Conservation (phyloP, 352 stramenopile species). For the Lagenidium sp. region DNA sequence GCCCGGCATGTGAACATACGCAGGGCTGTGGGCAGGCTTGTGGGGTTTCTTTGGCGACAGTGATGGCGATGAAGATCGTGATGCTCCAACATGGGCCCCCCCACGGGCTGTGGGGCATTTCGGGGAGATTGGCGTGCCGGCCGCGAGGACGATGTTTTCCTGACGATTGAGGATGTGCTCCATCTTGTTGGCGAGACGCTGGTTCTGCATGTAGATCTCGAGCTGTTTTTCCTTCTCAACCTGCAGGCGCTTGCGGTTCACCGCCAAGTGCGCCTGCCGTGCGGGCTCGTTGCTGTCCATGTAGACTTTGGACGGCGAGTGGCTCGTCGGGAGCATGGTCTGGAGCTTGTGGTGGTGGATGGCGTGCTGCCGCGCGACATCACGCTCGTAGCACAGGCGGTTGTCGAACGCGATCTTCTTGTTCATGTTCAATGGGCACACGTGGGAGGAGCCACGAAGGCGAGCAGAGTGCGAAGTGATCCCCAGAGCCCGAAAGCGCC, state of each 20-base stretch:
- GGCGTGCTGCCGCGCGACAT: constrained; percentile 47
- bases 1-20: constrained; percentile 54
- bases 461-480: neutral
- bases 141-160: constrained; percentile 45
- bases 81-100: neutral
- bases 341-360: constrained; percentile 63
- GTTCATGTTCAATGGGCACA: constrained; percentile 35
- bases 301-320: constrained; percentile 46
- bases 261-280: constrained; percentile 27
- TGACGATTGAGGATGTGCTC: constrained; percentile 54
- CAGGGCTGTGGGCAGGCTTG: constrained; percentile 33
- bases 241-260: constrained; percentile 57
- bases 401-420: constrained; percentile 72
- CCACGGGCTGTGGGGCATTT: neutral
- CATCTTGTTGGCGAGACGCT: constrained; percentile 63
- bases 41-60: constrained; percentile 11
- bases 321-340: constrained; percentile 40
- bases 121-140: constrained; percentile 13
- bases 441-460: neutral
- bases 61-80: too few relatives aligned
- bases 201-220: constrained; percentile 61
- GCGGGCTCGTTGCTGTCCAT: constrained; percentile 49
- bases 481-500: too few relatives aligned
- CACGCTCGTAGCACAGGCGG: constrained; percentile 71
- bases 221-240: constrained; percentile 47